phyloP scores from a whole-genome alignment of 2,329 filamentous ascomycete species.

The Nothophaeocryptopus gaeumannii region DNA sequence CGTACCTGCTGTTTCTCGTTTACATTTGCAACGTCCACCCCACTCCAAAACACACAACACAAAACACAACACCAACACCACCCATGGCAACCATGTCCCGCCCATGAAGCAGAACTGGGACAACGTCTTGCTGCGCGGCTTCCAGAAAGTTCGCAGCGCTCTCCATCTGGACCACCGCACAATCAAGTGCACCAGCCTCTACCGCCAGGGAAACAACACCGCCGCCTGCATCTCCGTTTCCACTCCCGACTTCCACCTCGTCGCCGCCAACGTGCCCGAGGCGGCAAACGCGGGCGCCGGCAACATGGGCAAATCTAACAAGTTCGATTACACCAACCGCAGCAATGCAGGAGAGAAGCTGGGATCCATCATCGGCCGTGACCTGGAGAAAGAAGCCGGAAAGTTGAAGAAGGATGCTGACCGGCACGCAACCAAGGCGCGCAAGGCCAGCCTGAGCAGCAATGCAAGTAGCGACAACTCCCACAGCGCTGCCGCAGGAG shows the following conservation, averaged over 20 bases:
- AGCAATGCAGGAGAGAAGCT: constrained; percentile 47
- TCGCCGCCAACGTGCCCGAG: not conserved
- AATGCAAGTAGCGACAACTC: constrained; percentile 12
- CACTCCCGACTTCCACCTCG: constrained; percentile 2
- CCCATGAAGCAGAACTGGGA: not conserved
- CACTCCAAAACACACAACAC: no score
- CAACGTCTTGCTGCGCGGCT: constrained; percentile 9
- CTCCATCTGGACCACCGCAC: constrained; percentile 4
- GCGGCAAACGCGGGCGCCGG: not conserved
- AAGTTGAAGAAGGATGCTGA: constrained; percentile 32
- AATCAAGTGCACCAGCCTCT: constrained; percentile 2
- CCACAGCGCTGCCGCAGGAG: constrained; percentile 10
- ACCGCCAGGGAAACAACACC: not conserved
- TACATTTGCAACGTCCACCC: no score
- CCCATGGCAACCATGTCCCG: no score
- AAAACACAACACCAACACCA: no score
- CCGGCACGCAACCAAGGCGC: constrained; percentile 24
- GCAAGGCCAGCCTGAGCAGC: constrained; percentile 31
- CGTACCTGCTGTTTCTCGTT: no score
- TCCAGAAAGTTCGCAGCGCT: constrained; percentile 11
- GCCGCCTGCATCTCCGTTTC: constrained; percentile 3
- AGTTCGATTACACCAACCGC: constrained; percentile 43
- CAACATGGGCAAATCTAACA: constrained; percentile 36
- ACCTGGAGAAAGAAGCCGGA: constrained; percentile 40
- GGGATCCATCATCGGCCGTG: constrained; percentile 45